Conservation (phyloP, 2,329 filamentous ascomycete genomes). For the Alternaria burnsii region DNA sequence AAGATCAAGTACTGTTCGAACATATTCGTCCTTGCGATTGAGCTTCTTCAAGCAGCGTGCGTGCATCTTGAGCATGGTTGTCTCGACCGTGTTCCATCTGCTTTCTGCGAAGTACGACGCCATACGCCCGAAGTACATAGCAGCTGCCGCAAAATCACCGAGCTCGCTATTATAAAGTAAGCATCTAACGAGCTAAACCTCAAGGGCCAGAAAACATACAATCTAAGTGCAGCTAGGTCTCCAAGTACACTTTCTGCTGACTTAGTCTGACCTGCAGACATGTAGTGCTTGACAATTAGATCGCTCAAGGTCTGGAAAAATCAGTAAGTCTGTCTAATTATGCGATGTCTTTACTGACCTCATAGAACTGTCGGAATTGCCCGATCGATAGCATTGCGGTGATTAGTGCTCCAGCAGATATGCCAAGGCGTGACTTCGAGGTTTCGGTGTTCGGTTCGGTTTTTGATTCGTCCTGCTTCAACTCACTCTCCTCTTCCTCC, state of each 20-base stretch:
- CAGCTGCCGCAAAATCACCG: conserved; percentile 76
- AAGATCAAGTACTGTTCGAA: conserved; percentile 77
- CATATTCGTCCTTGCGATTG: conserved; percentile 78
- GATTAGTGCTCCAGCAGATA: conserved; percentile 42
- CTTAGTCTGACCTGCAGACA: conserved; percentile 78
- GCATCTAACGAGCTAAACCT: neutral
- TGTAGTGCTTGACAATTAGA: conserved; percentile 82
- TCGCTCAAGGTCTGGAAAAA: conserved; percentile 81
- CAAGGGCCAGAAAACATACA: conserved; percentile 46
- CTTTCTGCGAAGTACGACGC: conserved; percentile 76
- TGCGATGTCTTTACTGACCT: conserved; percentile 34
- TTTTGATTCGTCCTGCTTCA: neutral
- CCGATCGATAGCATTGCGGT: conserved; percentile 48
- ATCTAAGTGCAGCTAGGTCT: conserved; percentile 87
- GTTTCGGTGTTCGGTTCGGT: conserved; percentile 7
- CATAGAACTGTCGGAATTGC: conserved; percentile 53
- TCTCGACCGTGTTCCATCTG: conserved; percentile 81
- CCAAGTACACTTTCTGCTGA: conserved; percentile 80
- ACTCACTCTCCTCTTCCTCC: conserved; percentile 28
- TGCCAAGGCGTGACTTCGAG: conserved; percentile 33
- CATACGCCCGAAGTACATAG: conserved; percentile 79
- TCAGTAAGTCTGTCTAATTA: conserved; percentile 14
- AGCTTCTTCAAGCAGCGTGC: conserved; percentile 81
- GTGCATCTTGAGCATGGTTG: conserved; percentile 87
- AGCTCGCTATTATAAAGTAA: conserved; percentile 58